Base-by-base conservation (phyloP, 2,329 filamentous ascomycete genomes). In the Penicillium sp. region DNA sequence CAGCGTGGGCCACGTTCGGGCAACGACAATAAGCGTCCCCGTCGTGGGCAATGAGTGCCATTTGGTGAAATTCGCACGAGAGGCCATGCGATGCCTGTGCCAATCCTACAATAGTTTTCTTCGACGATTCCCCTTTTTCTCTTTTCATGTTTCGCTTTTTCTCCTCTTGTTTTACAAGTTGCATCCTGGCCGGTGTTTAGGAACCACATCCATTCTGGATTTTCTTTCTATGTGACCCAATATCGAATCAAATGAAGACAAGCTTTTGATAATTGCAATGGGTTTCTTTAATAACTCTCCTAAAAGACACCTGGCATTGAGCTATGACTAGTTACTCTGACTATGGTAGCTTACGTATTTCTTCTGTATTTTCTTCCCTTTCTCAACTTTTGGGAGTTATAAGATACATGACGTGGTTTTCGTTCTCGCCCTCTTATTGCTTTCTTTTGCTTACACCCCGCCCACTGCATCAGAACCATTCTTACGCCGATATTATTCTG, bases 11-110 rank as follows among this genome's bases (percentile, higher is more conserved):
- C 67, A 55, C 66, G 76, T n/a, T 71, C 71, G 61, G 72, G 74
- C 14, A 69, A 69, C 54, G 76, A 78, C 14, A 77, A 64, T 59
- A 78, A 78, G 62, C 72, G 76, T 44, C 68, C 72, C 46, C 74
- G 76, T 55, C 72, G 76, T 51, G 76, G 76, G 49, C 64, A 64
- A 26, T 76, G 61, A 73, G 51, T 39, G n/a, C 21, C n/a, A 45
- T n/a, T 26, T 35, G 37, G 19, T n/a, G 7, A 35, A 42, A 35
- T 25, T 27, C n/a, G 6, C 21, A 26, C 27, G 16, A 13, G n/a
- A 43, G 35, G 26, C 21, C 13, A n/a, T 19, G 33, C 9, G 35
- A 42, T 29, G 29, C 4, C 19, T 23, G 29, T 42, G 39, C 23
- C 23, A 25, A 11, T 19, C 33, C 58, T 56, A 23, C 31, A 39